Conservation (phyloP, 2,329 filamentous ascomycete genomes). For the Davidsoniella neocaledoniae region DNA sequence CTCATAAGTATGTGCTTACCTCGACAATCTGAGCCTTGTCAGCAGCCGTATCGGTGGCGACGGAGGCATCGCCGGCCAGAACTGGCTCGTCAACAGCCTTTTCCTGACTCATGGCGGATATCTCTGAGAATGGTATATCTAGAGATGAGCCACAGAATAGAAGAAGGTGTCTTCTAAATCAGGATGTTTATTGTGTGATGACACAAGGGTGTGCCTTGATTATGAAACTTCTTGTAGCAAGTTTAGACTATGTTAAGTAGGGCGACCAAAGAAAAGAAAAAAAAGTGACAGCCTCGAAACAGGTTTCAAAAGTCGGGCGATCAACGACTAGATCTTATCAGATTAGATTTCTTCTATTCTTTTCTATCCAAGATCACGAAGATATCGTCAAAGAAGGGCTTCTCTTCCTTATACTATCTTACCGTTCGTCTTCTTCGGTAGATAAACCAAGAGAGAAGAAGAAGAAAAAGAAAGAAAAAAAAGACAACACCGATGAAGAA, state of each 20-base stretch:
- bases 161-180: not conserved
- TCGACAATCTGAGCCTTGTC: not conserved
- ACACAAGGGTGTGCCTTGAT: not conserved
- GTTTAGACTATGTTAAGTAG: not conserved
- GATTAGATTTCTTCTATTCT: not conserved
- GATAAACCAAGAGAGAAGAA: not conserved
- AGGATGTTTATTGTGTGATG: too few relatives aligned
- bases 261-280: not conserved
- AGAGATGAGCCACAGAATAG: not conserved
- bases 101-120: not conserved
- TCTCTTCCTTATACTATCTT: not conserved
- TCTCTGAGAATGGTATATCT: too few relatives aligned
- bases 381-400: not conserved
- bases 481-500: not conserved
- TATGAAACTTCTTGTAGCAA: slow-evolving; percentile 2
- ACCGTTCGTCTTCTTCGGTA: not conserved
- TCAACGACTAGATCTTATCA: not conserved
- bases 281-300: not conserved
- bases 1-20: not conserved
- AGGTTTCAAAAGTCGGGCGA: not conserved
- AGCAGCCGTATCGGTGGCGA: not conserved
- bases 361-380: not conserved
- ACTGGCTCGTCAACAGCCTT: not conserved
- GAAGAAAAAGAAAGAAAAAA: not conserved
- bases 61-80: not conserved